Conservation (phyloP, 768 basidiomycete genomes). For the Rhodosporidiobolus odoratus region DNA sequence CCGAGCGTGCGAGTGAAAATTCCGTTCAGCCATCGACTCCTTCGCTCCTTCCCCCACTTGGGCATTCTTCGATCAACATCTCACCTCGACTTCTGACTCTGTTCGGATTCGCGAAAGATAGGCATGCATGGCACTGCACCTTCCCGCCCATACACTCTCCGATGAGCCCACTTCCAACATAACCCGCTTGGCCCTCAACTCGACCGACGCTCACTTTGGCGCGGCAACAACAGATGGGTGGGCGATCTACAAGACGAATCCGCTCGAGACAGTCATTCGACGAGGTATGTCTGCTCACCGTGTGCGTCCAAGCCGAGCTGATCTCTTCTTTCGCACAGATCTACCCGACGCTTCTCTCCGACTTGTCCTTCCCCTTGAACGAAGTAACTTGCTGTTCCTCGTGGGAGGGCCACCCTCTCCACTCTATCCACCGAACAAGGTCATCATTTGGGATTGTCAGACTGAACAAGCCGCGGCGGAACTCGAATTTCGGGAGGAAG, state of each 20-base stretch:
- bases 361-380: constrained; percentile 60
- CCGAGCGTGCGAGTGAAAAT: too few species aligned
- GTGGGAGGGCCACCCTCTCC: constrained; percentile 83
- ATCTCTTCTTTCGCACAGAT: neutral
- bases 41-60: too few species aligned
- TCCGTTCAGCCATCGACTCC: too few species aligned
- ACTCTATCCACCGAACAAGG: constrained; percentile 84
- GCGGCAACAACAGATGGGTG: constrained; percentile 34
- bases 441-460: constrained; percentile 79
- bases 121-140: constrained; percentile 30
- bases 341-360: constrained; percentile 31
- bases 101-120: too few species aligned
- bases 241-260: constrained; percentile 25
- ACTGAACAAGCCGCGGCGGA: constrained; percentile 70
- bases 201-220: constrained; percentile 13
- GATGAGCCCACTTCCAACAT: constrained; percentile 22
- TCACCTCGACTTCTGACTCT: too few species aligned
- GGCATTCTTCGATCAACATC: too few species aligned
- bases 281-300: constrained; percentile 6
- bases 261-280: constrained; percentile 4
- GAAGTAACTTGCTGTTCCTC: constrained; percentile 75
- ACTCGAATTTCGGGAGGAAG: constrained; percentile 72
- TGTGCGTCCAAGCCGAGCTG: too few species aligned
- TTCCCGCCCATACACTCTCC: constrained; percentile 21
- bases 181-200: constrained; percentile 5